Base-by-base conservation (phyloP, 1,284 basidiomycete species). In the Sphagnurus paluster region DNA sequence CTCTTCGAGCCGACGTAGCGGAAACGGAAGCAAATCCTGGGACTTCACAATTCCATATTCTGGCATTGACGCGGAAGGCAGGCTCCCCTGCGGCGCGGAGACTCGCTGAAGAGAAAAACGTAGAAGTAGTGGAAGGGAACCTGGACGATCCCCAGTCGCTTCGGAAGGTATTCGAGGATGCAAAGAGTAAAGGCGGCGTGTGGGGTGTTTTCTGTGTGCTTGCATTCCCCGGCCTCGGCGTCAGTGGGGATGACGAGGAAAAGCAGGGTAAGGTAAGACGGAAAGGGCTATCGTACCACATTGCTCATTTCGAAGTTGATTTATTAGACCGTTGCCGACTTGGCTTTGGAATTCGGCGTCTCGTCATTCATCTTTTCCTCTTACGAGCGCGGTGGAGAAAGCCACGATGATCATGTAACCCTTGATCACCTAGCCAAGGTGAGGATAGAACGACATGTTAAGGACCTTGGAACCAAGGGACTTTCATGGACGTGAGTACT, bases 151-250 rank as follows among this genome's bases (percentile, higher is more conserved):
- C 52, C 1, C 50, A 58, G 1, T 61, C 64, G 2, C 48, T 74
- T 0, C 48, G 62, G 20, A 54, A 57, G 26, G 56, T 74, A 9
- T 72, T 75, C 41, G 67, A 68, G 19, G 62, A 66, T 39, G 64
- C 62, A n/a, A 66, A 66, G 52, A 49, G 47, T 25, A 50, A 52
- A 3, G 69, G 63, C 10, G 66, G 61, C 1, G 54, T 72, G 11
- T 72, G 66, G 65, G 71, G 68, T 9, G 67, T 72, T 4, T 72
- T 68, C 44, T 60, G 62, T 25, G 65, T 65, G n/a, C 59, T 72
- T 2, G 67, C 65, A 5, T 71, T 61, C 41, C 67, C 70, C 16
- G 74, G 71, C 4, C 63, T 74, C 8, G 70, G 71, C 14, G 68
- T 62, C 4, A 62, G 63, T 44, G 67, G 63, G 11, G 65, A 64